Evolutionary conservation across 2,329 filamentous ascomycete species (phyloP), one percentile per base, ranked within the genome.

Genomic region (Trichoderma sp.): DNA sequence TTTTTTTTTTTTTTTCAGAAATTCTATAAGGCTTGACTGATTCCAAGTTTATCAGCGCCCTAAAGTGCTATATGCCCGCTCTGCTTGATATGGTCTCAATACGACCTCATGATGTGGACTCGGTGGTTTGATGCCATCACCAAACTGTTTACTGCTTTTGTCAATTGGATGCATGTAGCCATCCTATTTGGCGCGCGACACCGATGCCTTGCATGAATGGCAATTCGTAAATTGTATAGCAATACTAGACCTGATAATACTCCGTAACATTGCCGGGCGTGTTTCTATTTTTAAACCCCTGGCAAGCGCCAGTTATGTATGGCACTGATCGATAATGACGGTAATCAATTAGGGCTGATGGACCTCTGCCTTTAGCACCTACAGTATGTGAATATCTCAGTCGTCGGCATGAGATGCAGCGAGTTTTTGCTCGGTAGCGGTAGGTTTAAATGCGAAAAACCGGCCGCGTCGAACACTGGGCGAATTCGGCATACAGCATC

Each of bases 401-500:
- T 16, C n/a, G 33, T 58, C 55, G 53, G 53, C 29, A 58, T 29
- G 19, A 58, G 55, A 66, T 49, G 40, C 35, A 58, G 55, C 63
- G 63, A 66, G 40, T 24, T 33, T 19, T 24, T 58, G 13, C 27
- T 33, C 49, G 49, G 35, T 24, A 64, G 33, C 35, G 35, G 49
- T 19, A 56, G 49, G 11, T 29, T 64, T 21, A 27, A 21, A 21
- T 37, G 29, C 61, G 33, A 31, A 11, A 19, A 11, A 19, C 14
- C 43, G 33, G 16, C 29, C 56, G 33, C 52, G 40, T 40, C 19
- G 13, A 29, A 67, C 40, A 21, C 55, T 24, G 58, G 29, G 40
- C n/a, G 19, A 27, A 29, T 24, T 27, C 8, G n/a, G 27, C 35
- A 35, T 52, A 27, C 16, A 7, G 33, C 31, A 40, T 64, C 49